Evolutionary conservation across 176 grass and related monocot species (phyloP), one percentile per base, ranked within the genome.

Genomic region (Carex myosuroides): DNA sequence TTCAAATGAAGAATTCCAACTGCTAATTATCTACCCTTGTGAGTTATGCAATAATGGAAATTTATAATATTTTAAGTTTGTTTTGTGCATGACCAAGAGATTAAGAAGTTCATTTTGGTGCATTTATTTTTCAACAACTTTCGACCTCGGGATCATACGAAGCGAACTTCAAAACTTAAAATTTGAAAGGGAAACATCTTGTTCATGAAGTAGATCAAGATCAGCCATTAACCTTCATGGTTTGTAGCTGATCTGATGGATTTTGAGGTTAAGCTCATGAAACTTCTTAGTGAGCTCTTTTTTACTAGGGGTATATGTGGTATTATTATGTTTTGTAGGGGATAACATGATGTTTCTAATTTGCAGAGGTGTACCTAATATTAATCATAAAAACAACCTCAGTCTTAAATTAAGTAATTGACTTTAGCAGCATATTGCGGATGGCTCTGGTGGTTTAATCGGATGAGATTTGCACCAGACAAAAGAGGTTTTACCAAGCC

Each of bases 311-410:
- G 33, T 13, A 56, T 56, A 72, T 21, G 14, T 52, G 22, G 20
- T 55, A 57, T 78, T 78, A 17, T 78, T 78, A 32, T 30, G 50
- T 56, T 77, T 57, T 17, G 6, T 32, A 78, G 52, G 13, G 13
- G 26, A 78, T 78, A 6, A 7, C 52, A 57, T 18, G 52, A 32
- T 57, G 2, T 5, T 56, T 55, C 21, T 17, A 11, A 17, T 70
- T 70, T 70, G 32, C 44, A 77, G 72, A 3, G 22, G 13, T 55
- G 13, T 29, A 26, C 44, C 2, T 55, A 6, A 68, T 84, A 20
- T 18, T 26, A 85, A 55, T 41, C 3, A 58, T 72, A 60, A 65
- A 64, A 74, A 81, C 29, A 81, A 61, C 46, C 35, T 87, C 70
- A 29, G 35, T 69, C 56, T 46, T 17, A 24, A 62, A 12, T 1